These are phyloP conservation scores for Microcyclospora pomicola DNA, from an alignment of 2,329 filamentous ascomycete species.

Conservation along the genomic window DNA sequence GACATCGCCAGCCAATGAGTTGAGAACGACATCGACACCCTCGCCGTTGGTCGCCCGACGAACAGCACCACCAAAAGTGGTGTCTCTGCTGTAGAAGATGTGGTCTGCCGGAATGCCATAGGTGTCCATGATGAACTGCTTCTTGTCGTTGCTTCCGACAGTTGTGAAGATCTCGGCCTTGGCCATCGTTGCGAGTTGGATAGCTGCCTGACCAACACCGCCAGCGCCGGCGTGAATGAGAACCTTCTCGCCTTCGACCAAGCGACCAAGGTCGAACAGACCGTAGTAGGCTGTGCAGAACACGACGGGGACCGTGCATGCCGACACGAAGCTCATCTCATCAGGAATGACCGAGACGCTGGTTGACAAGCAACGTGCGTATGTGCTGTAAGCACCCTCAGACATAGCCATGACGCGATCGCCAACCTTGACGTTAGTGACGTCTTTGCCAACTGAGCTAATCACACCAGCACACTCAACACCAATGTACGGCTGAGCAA, in stretches of 20 bases:
- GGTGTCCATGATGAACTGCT: constrained; percentile 11
- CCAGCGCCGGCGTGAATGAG: constrained; percentile 23
- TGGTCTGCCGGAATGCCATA: constrained; percentile 19
- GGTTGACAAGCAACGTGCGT: neutral
- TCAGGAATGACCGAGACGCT: constrained; percentile 5
- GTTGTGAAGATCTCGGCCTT: constrained; percentile 20
- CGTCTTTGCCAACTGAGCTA: neutral
- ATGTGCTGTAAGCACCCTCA: neutral
- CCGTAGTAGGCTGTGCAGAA: constrained; percentile 17
- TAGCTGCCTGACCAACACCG: constrained; percentile 20
- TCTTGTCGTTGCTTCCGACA: constrained; percentile 18
- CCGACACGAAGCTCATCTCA: constrained; percentile 11
- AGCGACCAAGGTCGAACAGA: constrained; percentile 16
- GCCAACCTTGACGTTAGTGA: neutral
- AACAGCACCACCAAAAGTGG: constrained; percentile 17
- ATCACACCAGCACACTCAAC: neutral
- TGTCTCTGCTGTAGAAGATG: constrained; percentile 21
- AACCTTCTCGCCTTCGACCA: constrained; percentile 22
- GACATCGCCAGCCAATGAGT: constrained; percentile 15
- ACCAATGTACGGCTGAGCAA: neutral
- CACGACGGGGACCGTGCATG: constrained; percentile 13
- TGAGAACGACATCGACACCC: constrained; percentile 26
- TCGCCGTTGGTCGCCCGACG: constrained; percentile 13
- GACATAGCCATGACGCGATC: constrained; percentile 1
- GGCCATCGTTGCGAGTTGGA: constrained; percentile 14